Evolutionary conservation across 306 rosid species (phyloP), one percentile per base, ranked within the genome.

Genomic region (Carpinus viminea): DNA sequence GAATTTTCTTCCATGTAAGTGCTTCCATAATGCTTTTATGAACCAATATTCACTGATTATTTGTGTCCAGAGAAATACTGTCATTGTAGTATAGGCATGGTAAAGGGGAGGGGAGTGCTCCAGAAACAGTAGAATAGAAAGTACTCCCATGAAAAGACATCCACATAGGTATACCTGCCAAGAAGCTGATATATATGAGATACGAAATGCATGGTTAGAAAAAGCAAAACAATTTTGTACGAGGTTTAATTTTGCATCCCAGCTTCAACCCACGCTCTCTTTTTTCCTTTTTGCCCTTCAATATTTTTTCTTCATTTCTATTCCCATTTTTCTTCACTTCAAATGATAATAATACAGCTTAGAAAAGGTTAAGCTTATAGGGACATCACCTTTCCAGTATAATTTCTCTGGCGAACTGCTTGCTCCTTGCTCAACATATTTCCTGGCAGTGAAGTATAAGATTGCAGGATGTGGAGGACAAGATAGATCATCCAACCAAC

Each of bases 21-120:
- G 86, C 79, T 75, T 88, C 98, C 98, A 91, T 76, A 91, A 78
- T 80, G 91, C 84, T 82, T 74, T 87, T 65, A 93, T 82, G 80
- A 90, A 88, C 86, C 78, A 79, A 85, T 89, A 88, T 85, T 93
- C 90, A 86, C 89, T 82, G 61, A 87, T 79, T 82, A 93, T 93
- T 86, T 90, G 89, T 57, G 89, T 80, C 98, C 94, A 93, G 64
- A 90, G 76, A 83, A 89, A 91, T 8, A 85, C 88, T 18, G 98
- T 93, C 97, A 87, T 88, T 51, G 89, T 73, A 65, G 82, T 73
- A 79, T 91, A 93, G 57, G 94, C 93, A 77, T 93, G 93, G 81
- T 93, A 93, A 66, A 93, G 96, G 73, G 97, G 94, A 84, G 98
- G 94, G 81, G 98, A 91, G 78, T 74, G 93, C 84, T 93, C 94